Evolutionary conservation across 2,329 filamentous ascomycete species (phyloP), one percentile per base, ranked within the genome.

Genomic region (Sporothrix curviconia): DNA sequence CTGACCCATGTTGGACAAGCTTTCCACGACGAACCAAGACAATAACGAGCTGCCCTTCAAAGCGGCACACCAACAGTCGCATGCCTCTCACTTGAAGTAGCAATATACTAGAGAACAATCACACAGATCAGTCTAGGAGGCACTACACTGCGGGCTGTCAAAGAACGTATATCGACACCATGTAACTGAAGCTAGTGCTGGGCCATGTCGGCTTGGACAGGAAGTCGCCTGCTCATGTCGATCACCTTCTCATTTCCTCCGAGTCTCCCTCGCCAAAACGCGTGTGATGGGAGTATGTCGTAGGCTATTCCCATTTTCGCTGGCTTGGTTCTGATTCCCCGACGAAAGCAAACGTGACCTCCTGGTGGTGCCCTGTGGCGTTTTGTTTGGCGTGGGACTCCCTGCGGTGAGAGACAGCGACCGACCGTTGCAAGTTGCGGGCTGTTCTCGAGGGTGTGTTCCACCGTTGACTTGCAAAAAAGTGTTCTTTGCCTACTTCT

Each of bases 341-440:
- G 39, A 51, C 49, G 34, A 51, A 51, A 39, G 22, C 7, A 25
- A 51, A 51, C 34, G 49, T 51, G 49, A 51, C 49, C 49, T 30
- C 30, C 28, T 11, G 34, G 12, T 44, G 39, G 28, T 28, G 15
- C 12, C 22, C 7, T 43, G 15, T 43, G 40, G 17, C 22, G 47
- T 28, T 32, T n/a, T n/a, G n/a, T 14, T 51, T 37, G 32, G 47
- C 24, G 19, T 25, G n/a, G n/a, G n/a, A n/a, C n/a, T n/a, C n/a
- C n/a, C 40, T 28, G 32, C 32, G 4, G 32, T 32, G 19, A 19
- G 3, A 25, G 5, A n/a, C 14, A 19, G 32, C n/a, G n/a, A n/a
- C n/a, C n/a, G n/a, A n/a, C n/a, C n/a, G n/a, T n/a, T n/a, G n/a
- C n/a, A n/a, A n/a, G n/a, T n/a, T n/a, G n/a, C n/a, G n/a, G n/a